Conservation (phyloP, 305 asterid species). For the Salvia sclarea region DNA sequence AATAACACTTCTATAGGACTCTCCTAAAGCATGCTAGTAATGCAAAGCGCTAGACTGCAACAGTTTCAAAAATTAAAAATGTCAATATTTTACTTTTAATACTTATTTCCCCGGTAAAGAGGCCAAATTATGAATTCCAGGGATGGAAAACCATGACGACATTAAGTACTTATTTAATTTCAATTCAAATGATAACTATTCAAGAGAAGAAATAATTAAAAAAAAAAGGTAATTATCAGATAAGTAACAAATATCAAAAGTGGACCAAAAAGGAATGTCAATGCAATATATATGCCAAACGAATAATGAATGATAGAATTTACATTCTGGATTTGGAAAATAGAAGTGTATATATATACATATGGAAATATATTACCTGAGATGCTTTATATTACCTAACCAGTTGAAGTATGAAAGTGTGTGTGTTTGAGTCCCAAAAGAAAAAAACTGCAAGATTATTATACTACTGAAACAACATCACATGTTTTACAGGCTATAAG, state of each 20-base stretch:
- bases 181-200: neutral
- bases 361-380: neutral
- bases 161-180: neutral
- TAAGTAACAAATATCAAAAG: too few species aligned
- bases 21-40: neutral
- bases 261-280: neutral
- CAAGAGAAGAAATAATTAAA: neutral
- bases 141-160: neutral
- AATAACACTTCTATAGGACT: neutral
- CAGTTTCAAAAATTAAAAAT: neutral
- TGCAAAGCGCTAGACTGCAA: neutral
- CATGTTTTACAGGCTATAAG: neutral
- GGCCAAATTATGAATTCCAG: neutral
- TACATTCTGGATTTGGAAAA: neutral
- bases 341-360: neutral
- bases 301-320: too few species aligned
- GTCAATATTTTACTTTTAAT: neutral
- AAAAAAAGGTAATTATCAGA: too few species aligned
- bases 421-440: neutral
- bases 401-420: neutral
- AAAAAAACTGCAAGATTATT: neutral
- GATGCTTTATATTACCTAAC: slow-evolving; percentile 10
- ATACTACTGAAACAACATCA: slow-evolving; percentile 19
- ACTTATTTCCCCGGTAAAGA: neutral
- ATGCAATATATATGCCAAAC: neutral